Evolutionary conservation across 495 filamentous ascomycete genomes (phyloP).

Genomic region (Tuber indicum): DNA sequence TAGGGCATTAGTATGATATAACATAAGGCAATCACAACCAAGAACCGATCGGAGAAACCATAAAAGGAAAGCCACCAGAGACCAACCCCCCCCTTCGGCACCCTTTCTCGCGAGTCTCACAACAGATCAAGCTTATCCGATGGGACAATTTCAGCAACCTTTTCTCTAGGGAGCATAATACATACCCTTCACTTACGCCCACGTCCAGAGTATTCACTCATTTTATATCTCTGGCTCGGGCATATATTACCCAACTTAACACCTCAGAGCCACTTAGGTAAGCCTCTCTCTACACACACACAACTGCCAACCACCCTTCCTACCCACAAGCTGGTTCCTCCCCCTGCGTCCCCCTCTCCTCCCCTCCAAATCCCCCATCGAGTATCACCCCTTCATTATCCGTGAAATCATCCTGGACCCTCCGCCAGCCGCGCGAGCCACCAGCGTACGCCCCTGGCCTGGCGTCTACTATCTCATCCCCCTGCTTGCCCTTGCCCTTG

Average conservation of each 20-base stretch:
- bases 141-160: not conserved
- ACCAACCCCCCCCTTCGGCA: not conserved
- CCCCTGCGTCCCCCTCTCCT: slow-evolving; percentile 46
- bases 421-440: slow-evolving; percentile 60
- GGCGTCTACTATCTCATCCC: slow-evolving; percentile 44
- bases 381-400: slow-evolving; percentile 91
- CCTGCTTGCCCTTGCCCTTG: slow-evolving; percentile 47
- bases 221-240: not conserved
- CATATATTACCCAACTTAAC: not conserved
- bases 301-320: slow-evolving; percentile 1
- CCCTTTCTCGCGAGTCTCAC: not conserved
- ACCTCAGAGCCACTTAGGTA: not conserved
- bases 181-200: not conserved
- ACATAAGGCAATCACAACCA: not conserved
- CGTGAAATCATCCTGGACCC: slow-evolving; percentile 84
- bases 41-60: not conserved
- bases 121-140: not conserved
- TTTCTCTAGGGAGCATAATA: not conserved
- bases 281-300: not conserved
- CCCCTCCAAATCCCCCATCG: slow-evolving; percentile 67
- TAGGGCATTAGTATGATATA: not conserved
- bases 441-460: slow-evolving; percentile 42
- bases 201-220: not conserved
- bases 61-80: not conserved
- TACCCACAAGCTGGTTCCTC: slow-evolving; percentile 50